Evolutionary conservation across 169 alveolate species (phyloP), one percentile per base, ranked within the genome.

Genomic region (Plasmodium gallinaceum): DNA sequence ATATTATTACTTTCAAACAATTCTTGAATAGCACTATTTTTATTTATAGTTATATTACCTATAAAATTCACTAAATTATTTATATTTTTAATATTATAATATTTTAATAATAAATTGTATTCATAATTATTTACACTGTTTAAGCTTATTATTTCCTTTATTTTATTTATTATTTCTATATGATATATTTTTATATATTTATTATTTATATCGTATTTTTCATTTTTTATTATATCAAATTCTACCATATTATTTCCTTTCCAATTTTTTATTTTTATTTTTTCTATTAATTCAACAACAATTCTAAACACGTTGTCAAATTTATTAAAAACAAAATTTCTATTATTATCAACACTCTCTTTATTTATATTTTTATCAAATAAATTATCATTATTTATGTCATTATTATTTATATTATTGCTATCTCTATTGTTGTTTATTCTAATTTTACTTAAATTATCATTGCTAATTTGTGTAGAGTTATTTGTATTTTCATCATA

Each of bases 1-100:
- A 94, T 9, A 24, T 70, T 61, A 10, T 6, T 58, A 58, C 57
- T 88, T 80, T 93, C 94, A 32, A 86, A 90, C 22, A 93, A 73
- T 7, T 46, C 70, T 65, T 94, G 92, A 18, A 94, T 60, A 32
- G 61, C 42, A 22, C 62, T 66, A 32, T 76, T 91, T n/a, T 78
- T 83, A 2, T 37, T 48, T 72, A 70, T 57, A 10, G 74, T 69
- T 58, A 83, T 58, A 51, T 62, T 83, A n/a, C 91, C 91, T 14
- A 83, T 43, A 70, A 69, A 62, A 52, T 83, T 52, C 2, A 66
- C 52, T 48, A 83, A 58, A 58, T 61, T 66, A 62, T 69, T 16
- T 46, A 83, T 46, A 83, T 83, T 83, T 51, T 69, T 66, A 9
- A 60, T 64, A 61, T 83, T 62, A 46, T 68, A 83, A 83, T 83